A percentile compares a stretch with the other conserved stretches of the same genome.
Conservation (phyloP, 2,329 filamentous ascomycete genomes). For the Didymella lethalis region DNA sequence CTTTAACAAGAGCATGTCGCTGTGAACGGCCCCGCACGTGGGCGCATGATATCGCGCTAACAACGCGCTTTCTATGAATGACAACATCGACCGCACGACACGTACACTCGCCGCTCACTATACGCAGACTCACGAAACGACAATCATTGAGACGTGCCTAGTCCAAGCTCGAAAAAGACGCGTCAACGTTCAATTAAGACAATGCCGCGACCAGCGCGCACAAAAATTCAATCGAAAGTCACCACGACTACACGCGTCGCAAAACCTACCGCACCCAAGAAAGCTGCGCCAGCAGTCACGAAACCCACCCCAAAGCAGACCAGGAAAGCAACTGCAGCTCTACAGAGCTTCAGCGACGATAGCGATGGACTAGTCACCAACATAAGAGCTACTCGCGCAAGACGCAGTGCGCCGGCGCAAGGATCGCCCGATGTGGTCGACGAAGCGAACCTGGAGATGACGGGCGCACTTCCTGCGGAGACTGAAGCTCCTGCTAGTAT, state of each 20-base stretch:
- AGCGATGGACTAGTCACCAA: slow-evolving; percentile 48
- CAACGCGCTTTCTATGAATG: slow-evolving; percentile 20
- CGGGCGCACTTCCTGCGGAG: slow-evolving; percentile 44
- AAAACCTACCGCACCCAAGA: slow-evolving; percentile 36
- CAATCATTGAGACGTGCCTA: slow-evolving; percentile 19
- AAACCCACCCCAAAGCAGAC: slow-evolving; percentile 30
- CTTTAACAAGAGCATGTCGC: background rate
- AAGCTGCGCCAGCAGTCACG: slow-evolving; percentile 24
- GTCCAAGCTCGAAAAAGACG: slow-evolving; percentile 1
- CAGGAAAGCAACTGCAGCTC: slow-evolving; percentile 24
- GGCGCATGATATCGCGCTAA: slow-evolving; percentile 16
- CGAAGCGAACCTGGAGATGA: slow-evolving; percentile 46
- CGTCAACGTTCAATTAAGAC: slow-evolving; percentile 15
- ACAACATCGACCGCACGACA: slow-evolving; percentile 19
- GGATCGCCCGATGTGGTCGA: slow-evolving; percentile 28
- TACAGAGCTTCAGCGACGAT: slow-evolving; percentile 46
- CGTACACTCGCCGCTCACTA: slow-evolving; percentile 13
- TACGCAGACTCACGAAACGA: slow-evolving; percentile 7
- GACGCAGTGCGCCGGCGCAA: slow-evolving; percentile 30
- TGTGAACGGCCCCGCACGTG: slow-evolving; percentile 19
- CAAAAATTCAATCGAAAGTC: slow-evolving; percentile 46
- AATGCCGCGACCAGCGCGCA: slow-evolving; percentile 50
- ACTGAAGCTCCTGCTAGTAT: slow-evolving; percentile 5
- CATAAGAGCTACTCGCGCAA: slow-evolving; percentile 32
- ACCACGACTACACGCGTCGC: slow-evolving; percentile 39